phyloP scores from a whole-genome alignment of 768 basidiomycete species.

The Russula vinacea region DNA sequence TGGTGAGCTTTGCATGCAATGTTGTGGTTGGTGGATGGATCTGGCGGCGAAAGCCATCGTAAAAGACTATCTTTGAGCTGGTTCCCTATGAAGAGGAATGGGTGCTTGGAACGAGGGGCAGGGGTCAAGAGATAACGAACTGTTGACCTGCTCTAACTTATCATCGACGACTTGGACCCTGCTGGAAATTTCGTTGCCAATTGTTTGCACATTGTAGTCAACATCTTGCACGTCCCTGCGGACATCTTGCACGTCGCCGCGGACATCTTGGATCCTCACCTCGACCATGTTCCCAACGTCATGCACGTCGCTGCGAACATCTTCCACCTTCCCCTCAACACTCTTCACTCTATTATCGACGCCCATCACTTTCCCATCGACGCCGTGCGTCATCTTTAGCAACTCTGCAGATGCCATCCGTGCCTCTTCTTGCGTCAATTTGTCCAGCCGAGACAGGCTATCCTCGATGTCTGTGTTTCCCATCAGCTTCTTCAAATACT shows the following conservation, averaged over 20 bases:
- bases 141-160: too few relatives aligned
- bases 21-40: conserved; percentile 1
- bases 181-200: too few relatives aligned
- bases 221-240: not conserved
- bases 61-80: not conserved
- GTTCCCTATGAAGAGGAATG: not conserved
- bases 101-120: not conserved
- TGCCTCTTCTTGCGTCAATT: not conserved
- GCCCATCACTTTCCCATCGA: not conserved
- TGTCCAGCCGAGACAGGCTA: not conserved
- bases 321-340: not conserved
- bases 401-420: not conserved
- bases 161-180: too few relatives aligned
- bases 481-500: not conserved
- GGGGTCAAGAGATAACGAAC: too few relatives aligned
- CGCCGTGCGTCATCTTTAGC: not conserved
- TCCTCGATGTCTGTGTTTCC: not conserved
- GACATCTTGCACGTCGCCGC: not conserved
- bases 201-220: too few relatives aligned
- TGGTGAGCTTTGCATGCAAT: not conserved
- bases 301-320: too few relatives aligned
- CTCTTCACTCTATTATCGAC: not conserved
- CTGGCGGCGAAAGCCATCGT: not conserved
- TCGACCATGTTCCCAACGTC: too few relatives aligned
- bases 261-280: too few relatives aligned